These are phyloP conservation scores for Cryptococcus amylolentus DNA, from an alignment of 1,284 basidiomycete species.

Conservation along the genomic window DNA sequence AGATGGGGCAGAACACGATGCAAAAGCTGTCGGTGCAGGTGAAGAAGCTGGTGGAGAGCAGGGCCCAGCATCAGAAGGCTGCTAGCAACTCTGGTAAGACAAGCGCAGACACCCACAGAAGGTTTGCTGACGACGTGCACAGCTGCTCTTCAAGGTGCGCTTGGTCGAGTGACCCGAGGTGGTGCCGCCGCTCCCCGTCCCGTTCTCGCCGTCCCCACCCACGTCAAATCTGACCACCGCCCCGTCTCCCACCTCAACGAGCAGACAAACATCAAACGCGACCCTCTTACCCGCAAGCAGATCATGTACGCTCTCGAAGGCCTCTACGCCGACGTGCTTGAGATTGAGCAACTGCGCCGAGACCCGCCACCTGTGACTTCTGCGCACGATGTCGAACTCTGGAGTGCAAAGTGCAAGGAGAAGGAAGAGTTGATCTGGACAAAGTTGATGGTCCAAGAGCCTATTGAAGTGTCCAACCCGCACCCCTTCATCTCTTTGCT, in stretches of 20 bases:
- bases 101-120: not conserved
- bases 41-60: conserved; percentile 90
- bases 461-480: conserved; percentile 78
- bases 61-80: conserved; percentile 77
- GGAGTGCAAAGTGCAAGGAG: conserved; percentile 58
- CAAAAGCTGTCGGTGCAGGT: conserved; percentile 96
- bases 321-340: conserved; percentile 79
- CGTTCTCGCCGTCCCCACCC: conserved; percentile 73
- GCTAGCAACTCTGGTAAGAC: conserved; percentile 67
- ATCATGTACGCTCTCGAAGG: conserved; percentile 76
- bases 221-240: conserved; percentile 45
- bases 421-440: conserved; percentile 74
- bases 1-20: conserved; percentile 71
- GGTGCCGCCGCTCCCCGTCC: conserved; percentile 80
- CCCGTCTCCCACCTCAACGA: conserved; percentile 49
- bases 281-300: conserved; percentile 72
- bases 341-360: conserved; percentile 79
- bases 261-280: conserved; percentile 52
- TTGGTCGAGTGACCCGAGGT: conserved; percentile 84
- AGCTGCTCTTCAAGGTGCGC: conserved; percentile 77
- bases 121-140: conserved; percentile 4
- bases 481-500: conserved; percentile 96
- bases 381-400: conserved; percentile 60
- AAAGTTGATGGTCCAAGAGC: conserved; percentile 78
- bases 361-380: conserved; percentile 61